A percentile compares a stretch with the other conserved stretches of the same genome.
Conservation (phyloP, 1,284 basidiomycete species). For the Cryptococcus hybrid region DNA sequence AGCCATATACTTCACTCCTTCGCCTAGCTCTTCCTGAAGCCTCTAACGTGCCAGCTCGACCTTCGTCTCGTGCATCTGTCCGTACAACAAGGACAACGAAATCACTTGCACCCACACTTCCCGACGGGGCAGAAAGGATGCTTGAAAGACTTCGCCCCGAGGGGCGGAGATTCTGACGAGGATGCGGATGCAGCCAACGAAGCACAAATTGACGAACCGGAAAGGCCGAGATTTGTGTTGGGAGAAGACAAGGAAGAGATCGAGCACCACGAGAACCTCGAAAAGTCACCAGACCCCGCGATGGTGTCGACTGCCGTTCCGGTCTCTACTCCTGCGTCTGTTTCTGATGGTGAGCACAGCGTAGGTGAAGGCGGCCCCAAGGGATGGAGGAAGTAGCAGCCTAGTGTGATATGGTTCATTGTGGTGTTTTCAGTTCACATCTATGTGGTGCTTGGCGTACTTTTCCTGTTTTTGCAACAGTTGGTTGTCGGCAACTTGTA, state of each 20-base stretch:
- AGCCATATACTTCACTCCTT: constrained; percentile 83
- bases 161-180: constrained; percentile 22
- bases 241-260: constrained; percentile 5
- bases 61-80: constrained; percentile 20
- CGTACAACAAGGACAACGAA: constrained; percentile 23
- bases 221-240: constrained; percentile 24
- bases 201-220: neutral
- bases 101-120: constrained; percentile 44
- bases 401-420: no score
- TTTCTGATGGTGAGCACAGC: neutral
- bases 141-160: constrained; percentile 37
- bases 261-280: constrained; percentile 9
- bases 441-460: no score
- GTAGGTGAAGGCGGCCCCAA: constrained; percentile 3
- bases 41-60: constrained; percentile 22
- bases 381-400: constrained; percentile 2
- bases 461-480: no score
- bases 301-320: no score
- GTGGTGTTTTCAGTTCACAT: no score
- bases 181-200: constrained; percentile 16
- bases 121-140: constrained; percentile 49
- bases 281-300: no score
- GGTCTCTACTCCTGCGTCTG: no score
- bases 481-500: no score
- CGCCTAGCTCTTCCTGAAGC: constrained; percentile 74